A percentile compares a stretch with the other conserved stretches of the same genome.
phyloP scores from a whole-genome alignment of 73 alveolate genomes.

The Tetrahymena borealis region DNA sequence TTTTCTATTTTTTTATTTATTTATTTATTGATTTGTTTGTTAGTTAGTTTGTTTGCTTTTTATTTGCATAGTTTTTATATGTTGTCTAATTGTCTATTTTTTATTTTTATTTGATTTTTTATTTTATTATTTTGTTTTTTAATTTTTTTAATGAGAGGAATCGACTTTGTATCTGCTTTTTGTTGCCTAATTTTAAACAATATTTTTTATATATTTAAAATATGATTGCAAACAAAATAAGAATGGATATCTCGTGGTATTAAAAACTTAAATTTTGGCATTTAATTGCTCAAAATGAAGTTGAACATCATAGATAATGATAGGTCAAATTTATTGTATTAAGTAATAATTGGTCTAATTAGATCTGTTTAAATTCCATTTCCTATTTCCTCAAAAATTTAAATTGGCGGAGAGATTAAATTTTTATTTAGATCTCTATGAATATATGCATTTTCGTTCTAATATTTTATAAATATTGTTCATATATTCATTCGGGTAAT shows the following conservation, averaged over 20 bases:
- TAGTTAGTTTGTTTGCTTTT: background rate
- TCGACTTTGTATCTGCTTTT: background rate
- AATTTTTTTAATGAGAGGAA: background rate
- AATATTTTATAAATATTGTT: background rate
- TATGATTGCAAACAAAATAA: background rate
- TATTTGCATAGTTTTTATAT: background rate
- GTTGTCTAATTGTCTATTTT: background rate
- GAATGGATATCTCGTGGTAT: background rate
- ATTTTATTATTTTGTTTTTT: background rate
- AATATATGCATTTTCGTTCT: background rate
- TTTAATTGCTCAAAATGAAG: background rate
- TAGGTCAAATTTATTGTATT: background rate
- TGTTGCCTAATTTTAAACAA: background rate
- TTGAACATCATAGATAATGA: background rate
- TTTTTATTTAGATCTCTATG: background rate
- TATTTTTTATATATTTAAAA: background rate
- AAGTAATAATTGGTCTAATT: background rate
- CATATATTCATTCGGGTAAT: background rate
- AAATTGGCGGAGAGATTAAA: background rate
- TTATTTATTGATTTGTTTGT: background rate
- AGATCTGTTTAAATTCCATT: background rate
- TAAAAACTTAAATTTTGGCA: background rate
- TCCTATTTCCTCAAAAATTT: background rate
- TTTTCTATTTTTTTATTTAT: background rate
- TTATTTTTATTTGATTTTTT: background rate